These are phyloP conservation scores for Cladosporium halotolerans DNA, from an alignment of 2,329 filamentous ascomycete species.

Conservation along the genomic window DNA sequence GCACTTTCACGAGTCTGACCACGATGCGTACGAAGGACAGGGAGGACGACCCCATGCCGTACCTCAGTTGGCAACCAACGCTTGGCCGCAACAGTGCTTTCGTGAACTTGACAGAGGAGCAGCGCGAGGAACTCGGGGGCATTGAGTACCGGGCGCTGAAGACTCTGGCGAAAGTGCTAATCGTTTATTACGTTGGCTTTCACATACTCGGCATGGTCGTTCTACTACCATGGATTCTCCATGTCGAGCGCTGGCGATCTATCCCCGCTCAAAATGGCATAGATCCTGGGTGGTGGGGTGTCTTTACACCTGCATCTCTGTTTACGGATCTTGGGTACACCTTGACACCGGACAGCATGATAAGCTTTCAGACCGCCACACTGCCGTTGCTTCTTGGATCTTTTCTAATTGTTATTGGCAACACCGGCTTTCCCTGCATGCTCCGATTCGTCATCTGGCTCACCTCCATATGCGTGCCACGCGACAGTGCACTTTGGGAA, in stretches of 20 bases:
- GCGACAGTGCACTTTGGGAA: slow-evolving; percentile 70
- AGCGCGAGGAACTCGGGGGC: slow-evolving; percentile 89
- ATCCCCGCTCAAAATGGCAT: slow-evolving; percentile 59
- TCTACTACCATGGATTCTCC: slow-evolving; percentile 73
- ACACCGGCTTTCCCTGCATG: slow-evolving; percentile 93
- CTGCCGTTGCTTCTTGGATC: slow-evolving; percentile 70
- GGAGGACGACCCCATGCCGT: slow-evolving; percentile 63
- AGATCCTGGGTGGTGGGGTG: slow-evolving; percentile 76
- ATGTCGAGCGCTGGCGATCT: slow-evolving; percentile 54
- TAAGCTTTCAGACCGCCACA: slow-evolving; percentile 71
- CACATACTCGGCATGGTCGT: slow-evolving; percentile 69
- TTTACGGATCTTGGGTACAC: slow-evolving; percentile 97
- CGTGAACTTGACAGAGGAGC: slow-evolving; percentile 77
- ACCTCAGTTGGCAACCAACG: slow-evolving; percentile 90
- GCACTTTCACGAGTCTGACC: slow-evolving; percentile 55
- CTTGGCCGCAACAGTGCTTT: slow-evolving; percentile 91
- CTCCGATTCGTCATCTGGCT: slow-evolving; percentile 89
- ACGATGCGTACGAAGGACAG: slow-evolving; percentile 38
- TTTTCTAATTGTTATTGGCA: slow-evolving; percentile 88
- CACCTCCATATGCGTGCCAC: slow-evolving; percentile 59
- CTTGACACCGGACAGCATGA: slow-evolving; percentile 89
- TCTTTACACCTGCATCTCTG: slow-evolving; percentile 80
- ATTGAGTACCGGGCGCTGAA: slow-evolving; percentile 94
- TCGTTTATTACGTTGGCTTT: slow-evolving; percentile 76
- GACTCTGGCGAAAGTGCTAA: slow-evolving; percentile 70